Evolutionary conservation across 1,139 yeast genomes (phyloP).

Genomic region (Arxiozyma telluris): DNA sequence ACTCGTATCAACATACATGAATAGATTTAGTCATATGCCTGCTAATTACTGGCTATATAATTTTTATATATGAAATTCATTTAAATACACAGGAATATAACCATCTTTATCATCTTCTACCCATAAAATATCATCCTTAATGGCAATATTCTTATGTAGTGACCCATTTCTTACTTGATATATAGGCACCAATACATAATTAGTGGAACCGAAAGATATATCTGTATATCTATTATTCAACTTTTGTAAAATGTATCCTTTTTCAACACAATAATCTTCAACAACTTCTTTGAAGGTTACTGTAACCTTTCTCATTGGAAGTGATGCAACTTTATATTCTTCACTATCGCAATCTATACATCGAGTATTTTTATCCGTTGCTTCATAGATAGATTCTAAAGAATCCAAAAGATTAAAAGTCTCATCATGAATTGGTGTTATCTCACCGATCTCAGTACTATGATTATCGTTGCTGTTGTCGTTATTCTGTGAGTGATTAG

Average conservation of each 20-base stretch:
- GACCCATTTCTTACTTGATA: conserved; percentile 15
- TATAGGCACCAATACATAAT: conserved; percentile 18
- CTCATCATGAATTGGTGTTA: conserved; percentile 17
- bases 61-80: conserved; percentile 8
- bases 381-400: conserved; percentile 2
- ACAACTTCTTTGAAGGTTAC: conserved; percentile 43
- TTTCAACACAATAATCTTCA: conserved; percentile 34
- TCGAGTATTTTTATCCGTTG: conserved; percentile 4
- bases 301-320: conserved; percentile 28
- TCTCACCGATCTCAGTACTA: neutral
- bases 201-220: conserved; percentile 13
- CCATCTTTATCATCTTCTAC: conserved; percentile 20
- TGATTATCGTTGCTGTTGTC: neutral
- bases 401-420: conserved; percentile 8
- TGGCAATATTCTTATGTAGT: conserved; percentile 14
- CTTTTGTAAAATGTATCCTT: conserved; percentile 25
- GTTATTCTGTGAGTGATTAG: neutral
- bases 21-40: neutral
- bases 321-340: conserved; percentile 14
- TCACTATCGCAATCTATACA: neutral
- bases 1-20: neutral
- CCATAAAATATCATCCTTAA: conserved; percentile 43
- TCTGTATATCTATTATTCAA: conserved; percentile 12
- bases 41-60: neutral
- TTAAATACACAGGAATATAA: conserved; percentile 32